phyloP scores from a whole-genome alignment of 2,329 filamentous ascomycete genomes.

The Cytospora piceicola region DNA sequence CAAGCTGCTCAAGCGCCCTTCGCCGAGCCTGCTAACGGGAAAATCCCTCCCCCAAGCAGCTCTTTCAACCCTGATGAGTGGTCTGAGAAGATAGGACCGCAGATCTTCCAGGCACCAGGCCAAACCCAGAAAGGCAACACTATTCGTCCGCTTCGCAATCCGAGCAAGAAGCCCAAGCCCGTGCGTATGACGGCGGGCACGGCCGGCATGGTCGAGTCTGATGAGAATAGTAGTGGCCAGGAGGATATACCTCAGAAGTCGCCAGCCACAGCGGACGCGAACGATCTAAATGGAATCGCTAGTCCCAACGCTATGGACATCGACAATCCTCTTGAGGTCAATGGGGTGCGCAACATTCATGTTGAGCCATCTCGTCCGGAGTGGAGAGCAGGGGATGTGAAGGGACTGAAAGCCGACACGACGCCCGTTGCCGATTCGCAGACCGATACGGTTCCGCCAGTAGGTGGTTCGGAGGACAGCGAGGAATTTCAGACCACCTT shows the following conservation, averaged over 20 bases:
- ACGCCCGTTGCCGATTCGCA: constrained; percentile 24
- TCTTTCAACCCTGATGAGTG: constrained; percentile 58
- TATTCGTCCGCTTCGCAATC: constrained; percentile 47
- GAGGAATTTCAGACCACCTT: constrained; percentile 60
- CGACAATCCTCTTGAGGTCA: constrained; percentile 52
- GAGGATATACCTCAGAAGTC: constrained; percentile 41
- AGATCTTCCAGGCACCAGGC: constrained; percentile 56
- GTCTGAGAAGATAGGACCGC: constrained; percentile 57
- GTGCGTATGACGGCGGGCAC: constrained; percentile 54
- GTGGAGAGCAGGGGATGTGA: constrained; percentile 58
- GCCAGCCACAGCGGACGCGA: constrained; percentile 16
- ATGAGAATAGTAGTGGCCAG: constrained; percentile 46
- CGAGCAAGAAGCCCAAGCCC: constrained; percentile 64
- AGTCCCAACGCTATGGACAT: constrained; percentile 69
- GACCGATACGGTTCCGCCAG: constrained; percentile 19
- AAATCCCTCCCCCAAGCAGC: constrained; percentile 33
- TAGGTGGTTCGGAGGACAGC: constrained; percentile 58
- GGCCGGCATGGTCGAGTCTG: constrained; percentile 51
- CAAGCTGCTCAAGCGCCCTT: constrained; percentile 30
- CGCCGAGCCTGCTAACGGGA: constrained; percentile 32
- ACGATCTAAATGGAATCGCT: constrained; percentile 35
- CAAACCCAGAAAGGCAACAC: constrained; percentile 49
- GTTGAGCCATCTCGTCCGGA: constrained; percentile 63
- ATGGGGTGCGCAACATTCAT: constrained; percentile 55
- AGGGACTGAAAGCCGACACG: constrained; percentile 36